phyloP scores from a whole-genome alignment of 2,329 filamentous ascomycete genomes.

The Sporothrix inflata region DNA sequence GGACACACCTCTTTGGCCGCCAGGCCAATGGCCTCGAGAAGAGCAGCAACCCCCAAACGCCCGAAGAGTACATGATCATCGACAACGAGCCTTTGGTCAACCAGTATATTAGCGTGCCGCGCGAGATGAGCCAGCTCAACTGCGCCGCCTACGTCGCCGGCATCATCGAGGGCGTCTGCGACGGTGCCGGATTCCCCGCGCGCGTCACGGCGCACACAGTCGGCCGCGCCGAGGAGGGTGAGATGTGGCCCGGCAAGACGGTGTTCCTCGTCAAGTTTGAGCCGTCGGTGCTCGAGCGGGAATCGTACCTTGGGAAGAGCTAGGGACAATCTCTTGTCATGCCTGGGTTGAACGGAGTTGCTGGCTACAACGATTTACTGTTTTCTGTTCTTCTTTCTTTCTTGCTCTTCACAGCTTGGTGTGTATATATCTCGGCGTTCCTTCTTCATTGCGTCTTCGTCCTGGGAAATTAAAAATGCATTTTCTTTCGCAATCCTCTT shows the following conservation, averaged over 20 bases:
- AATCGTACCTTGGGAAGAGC: slow-evolving; percentile 73
- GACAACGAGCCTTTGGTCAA: slow-evolving; percentile 98
- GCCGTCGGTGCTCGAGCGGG: slow-evolving; percentile 86
- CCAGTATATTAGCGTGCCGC: slow-evolving; percentile 87
- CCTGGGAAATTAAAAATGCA: background rate
- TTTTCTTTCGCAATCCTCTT: background rate
- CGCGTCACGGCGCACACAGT: slow-evolving; percentile 88
- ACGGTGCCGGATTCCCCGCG: slow-evolving; percentile 86
- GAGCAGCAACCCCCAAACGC: slow-evolving; percentile 75
- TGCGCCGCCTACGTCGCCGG: slow-evolving; percentile 95
- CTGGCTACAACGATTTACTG: background rate
- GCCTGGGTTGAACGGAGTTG: background rate
- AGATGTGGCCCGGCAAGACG: slow-evolving; percentile 95
- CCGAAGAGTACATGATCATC: slow-evolving; percentile 98
- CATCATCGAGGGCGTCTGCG: slow-evolving; percentile 92
- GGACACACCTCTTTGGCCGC: slow-evolving; percentile 88
- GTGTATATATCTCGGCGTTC: slow-evolving; percentile 19
- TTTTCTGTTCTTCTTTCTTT: background rate
- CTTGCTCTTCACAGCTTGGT: background rate
- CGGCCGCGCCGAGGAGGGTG: slow-evolving; percentile 61
- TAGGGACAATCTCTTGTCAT: background rate
- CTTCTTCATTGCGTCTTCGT: background rate
- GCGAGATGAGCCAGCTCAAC: slow-evolving; percentile 95
- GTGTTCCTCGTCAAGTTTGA: slow-evolving; percentile 95
- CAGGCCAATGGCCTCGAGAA: slow-evolving; percentile 93